Evolutionary conservation across 495 filamentous ascomycete species (phyloP).

Genomic region (Xylaria longipes): DNA sequence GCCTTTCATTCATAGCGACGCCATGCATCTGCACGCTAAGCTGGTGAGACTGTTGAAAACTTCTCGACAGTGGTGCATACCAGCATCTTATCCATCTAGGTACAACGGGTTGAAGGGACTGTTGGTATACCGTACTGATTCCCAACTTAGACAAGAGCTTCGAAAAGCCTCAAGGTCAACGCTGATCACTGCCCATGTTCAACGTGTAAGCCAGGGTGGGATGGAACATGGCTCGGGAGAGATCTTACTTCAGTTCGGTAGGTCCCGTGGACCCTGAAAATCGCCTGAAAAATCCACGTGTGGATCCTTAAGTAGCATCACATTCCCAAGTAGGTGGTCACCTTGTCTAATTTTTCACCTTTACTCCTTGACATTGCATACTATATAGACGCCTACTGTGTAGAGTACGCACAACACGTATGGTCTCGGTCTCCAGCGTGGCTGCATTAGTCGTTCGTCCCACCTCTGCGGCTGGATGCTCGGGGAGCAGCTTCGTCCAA

Average conservation of each 20-base stretch:
- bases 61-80: not conserved
- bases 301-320: constrained; percentile 19
- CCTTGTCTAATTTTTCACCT: constrained; percentile 18
- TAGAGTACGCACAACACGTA: not conserved
- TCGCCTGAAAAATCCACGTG: constrained; percentile 12
- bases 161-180: not conserved
- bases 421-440: constrained; percentile 22
- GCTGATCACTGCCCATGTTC: not conserved
- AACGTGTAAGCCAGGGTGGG: not conserved
- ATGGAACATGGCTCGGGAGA: constrained; percentile 3
- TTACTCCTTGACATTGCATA: constrained; percentile 17
- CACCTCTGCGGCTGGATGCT: constrained; percentile 23
- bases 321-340: constrained; percentile 14
- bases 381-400: not conserved
- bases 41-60: not conserved
- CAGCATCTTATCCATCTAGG: not conserved
- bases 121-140: not conserved
- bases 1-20: constrained; percentile 1
- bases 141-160: not conserved
- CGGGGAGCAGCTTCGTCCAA: constrained; percentile 11
- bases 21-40: constrained; percentile 14
- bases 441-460: constrained; percentile 22
- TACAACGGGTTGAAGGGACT: not conserved
- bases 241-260: constrained; percentile 14
- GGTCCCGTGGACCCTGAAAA: constrained; percentile 17